A percentile compares a stretch with the other conserved stretches of the same genome.
Conservation (phyloP, 83 land plant species). For the Thuja plicata region DNA sequence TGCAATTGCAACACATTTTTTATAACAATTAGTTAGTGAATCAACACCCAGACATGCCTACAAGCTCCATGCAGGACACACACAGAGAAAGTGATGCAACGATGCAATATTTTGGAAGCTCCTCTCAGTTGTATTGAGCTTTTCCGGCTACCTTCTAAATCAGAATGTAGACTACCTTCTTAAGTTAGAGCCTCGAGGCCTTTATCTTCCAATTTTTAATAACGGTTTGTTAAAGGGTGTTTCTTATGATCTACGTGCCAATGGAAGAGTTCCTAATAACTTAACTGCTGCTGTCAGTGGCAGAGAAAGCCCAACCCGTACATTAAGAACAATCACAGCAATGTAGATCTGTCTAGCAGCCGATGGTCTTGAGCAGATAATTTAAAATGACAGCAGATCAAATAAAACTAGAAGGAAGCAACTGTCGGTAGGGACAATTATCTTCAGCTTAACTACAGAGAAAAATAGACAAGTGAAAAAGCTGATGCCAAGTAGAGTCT, state of each 20-base stretch:
- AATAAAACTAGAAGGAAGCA: background rate
- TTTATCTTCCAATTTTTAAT: background rate
- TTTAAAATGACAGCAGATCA: background rate
- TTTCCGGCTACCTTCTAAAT: slow-evolving; percentile 4
- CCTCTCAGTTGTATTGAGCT: slow-evolving; percentile 16
- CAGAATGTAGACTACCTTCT: background rate
- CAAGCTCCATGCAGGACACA: slow-evolving; percentile 2
- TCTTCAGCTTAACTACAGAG: background rate
- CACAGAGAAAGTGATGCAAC: background rate
- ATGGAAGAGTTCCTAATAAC: slow-evolving; percentile 7
- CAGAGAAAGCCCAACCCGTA: background rate
- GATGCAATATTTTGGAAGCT: background rate
- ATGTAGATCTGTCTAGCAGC: background rate
- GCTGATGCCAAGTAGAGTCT: background rate
- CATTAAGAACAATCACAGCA: background rate
- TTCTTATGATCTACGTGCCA: background rate
- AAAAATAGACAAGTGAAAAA: background rate
- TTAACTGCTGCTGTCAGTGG: slow-evolving; percentile 1
- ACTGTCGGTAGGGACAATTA: background rate
- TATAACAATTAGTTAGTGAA: background rate
- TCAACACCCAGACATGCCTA: background rate
- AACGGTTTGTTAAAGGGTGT: background rate
- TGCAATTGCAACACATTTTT: background rate
- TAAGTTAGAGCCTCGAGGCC: slow-evolving; percentile 1
- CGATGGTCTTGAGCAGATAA: background rate